phyloP scores from a whole-genome alignment of 2,329 filamentous ascomycete species.

The Trichoderma arundinaceum region DNA sequence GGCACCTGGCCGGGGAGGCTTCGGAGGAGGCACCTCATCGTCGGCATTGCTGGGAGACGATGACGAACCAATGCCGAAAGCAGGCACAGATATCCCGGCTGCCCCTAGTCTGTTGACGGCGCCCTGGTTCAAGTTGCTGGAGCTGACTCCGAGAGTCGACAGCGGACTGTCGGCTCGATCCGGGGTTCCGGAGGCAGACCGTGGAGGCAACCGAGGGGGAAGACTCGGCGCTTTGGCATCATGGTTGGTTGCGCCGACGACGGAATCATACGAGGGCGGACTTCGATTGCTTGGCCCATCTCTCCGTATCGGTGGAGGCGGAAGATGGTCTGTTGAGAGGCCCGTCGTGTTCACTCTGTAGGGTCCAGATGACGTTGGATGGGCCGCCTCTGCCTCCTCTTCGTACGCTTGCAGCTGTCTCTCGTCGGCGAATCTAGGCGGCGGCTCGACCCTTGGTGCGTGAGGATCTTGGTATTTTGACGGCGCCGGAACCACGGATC shows the following conservation, averaged over 20 bases:
- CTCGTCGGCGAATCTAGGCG: conserved; percentile 27
- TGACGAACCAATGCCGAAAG: conserved; percentile 69
- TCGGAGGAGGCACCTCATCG: conserved; percentile 36
- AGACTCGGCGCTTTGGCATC: conserved; percentile 60
- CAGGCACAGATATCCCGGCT: conserved; percentile 79
- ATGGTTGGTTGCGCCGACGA: conserved; percentile 39
- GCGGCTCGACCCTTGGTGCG: conserved; percentile 26
- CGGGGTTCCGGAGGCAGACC: conserved; percentile 38
- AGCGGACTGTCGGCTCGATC: conserved; percentile 31
- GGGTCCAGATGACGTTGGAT: conserved; percentile 59
- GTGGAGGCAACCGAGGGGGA: conserved; percentile 69
- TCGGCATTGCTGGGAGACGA: conserved; percentile 37
- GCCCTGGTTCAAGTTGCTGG: conserved; percentile 55
- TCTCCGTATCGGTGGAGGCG: conserved; percentile 69
- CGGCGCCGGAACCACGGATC: conserved; percentile 42
- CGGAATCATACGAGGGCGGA: conserved; percentile 42
- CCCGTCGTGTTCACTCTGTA: conserved; percentile 75
- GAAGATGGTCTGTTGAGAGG: conserved; percentile 69
- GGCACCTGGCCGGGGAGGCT: conserved; percentile 38
- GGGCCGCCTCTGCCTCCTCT: conserved; percentile 44
- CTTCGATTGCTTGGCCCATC: conserved; percentile 47
- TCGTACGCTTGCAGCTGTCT: conserved; percentile 14
- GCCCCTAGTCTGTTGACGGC: conserved; percentile 70
- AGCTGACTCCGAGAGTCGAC: conserved; percentile 41
- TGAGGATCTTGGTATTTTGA: conserved; percentile 45